phyloP scores from a whole-genome alignment of 2,329 filamentous ascomycete genomes.

The Beauveria sp. region DNA sequence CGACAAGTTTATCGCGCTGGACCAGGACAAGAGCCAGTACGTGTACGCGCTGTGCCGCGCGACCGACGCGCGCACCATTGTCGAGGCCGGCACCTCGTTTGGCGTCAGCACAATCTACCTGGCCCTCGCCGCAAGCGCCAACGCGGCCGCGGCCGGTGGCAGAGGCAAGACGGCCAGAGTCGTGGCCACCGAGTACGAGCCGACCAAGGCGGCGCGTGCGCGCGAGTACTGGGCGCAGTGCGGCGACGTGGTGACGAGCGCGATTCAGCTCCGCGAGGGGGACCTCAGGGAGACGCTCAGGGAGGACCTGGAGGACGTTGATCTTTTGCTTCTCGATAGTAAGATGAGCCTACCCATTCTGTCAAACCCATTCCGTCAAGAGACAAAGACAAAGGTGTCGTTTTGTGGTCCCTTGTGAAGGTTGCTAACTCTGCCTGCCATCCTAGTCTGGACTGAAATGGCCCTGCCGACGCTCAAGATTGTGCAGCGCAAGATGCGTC shows the following conservation, averaged over 20 bases:
- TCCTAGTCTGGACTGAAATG: constrained; percentile 42
- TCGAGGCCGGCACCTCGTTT: constrained; percentile 51
- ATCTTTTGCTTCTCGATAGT: constrained; percentile 49
- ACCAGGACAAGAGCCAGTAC: constrained; percentile 45
- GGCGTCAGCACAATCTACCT: constrained; percentile 54
- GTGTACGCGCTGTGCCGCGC: constrained; percentile 42
- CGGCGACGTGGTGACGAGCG: constrained; percentile 34
- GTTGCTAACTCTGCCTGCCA: neutral
- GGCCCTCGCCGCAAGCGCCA: constrained; percentile 43
- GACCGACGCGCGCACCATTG: constrained; percentile 37
- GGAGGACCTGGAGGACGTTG: constrained; percentile 15
- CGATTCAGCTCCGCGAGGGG: constrained; percentile 46
- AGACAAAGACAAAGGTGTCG: too few species aligned
- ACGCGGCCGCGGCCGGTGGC: constrained; percentile 15
- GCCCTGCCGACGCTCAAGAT: constrained; percentile 41
- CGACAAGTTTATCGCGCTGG: constrained; percentile 49
- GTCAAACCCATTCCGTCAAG: neutral
- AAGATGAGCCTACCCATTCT: constrained; percentile 19
- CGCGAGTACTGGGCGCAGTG: constrained; percentile 42
- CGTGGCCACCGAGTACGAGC: constrained; percentile 50
- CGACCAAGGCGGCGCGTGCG: constrained; percentile 39
- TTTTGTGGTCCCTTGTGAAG: neutral
- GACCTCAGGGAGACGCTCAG: constrained; percentile 43
- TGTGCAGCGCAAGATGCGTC: constrained; percentile 33
- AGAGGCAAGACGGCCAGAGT: constrained; percentile 23